Evolutionary conservation across 345 rosid genomes (phyloP), one percentile per base, ranked within the genome.

Genomic region (Salix udensis): DNA sequence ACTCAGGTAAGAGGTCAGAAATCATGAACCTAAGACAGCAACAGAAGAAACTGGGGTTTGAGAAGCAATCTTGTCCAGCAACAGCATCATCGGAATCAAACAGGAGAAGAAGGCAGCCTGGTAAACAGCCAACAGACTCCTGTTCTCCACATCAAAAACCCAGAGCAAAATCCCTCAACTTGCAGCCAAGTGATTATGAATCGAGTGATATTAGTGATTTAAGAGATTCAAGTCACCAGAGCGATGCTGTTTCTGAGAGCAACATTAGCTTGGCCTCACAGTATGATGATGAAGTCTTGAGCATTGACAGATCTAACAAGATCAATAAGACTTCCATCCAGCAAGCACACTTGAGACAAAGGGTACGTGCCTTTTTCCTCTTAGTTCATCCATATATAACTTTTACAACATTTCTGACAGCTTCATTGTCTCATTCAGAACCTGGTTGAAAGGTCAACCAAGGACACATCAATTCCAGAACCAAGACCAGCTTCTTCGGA

Each of bases 271-370:
- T 74, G 62, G 87, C 82, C 77, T 89, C 96, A 30, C 85, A 78
- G 75, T 79, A 79, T 73, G 97, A 90, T 50, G 84, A 58, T 55
- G 96, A 93, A 86, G 88, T 90, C 76, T 85, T 91, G 66, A 93
- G 93, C 85, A 78, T 75, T 40, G 86, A 86, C 74, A 85, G 81
- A 73, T 86, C 83, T 50, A 70, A 78, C 67, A 84, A 86, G 85
- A 85, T 53, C 53, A 79, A 53, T 52, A 79, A 74, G 65, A 30
- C 46, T 77, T 72, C 67, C 68, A 67, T 66, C 26, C 87, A 81
- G 87, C 87, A 84, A 65, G 76, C 74, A 55, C 72, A 74, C 48
- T 82, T 68, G 16, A 84, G 74, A 75, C 85, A 83, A 67, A 87
- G 77, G 44, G 97, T 91, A 84, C 39, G 83, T 19, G 1, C 11